These are phyloP conservation scores for Asclepias syriaca DNA, from an alignment of 257 asterid genomes.

Conservation along the genomic window DNA sequence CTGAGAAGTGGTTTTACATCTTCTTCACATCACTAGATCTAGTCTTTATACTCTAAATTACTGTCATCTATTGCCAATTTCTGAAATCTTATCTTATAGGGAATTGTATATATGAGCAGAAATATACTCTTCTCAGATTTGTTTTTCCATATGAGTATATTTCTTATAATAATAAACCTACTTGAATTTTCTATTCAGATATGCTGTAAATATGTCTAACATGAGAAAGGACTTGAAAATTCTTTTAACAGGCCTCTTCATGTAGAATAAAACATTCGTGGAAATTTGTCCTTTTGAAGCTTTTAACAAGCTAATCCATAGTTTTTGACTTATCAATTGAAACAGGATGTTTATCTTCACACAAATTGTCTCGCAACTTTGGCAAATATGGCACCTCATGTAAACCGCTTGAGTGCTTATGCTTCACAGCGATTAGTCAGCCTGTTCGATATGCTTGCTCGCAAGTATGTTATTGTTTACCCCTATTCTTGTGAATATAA, in stretches of 20 bases:
- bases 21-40: not conserved
- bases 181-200: not conserved
- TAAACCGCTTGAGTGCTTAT: conserved; percentile 77
- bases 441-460: conserved; percentile 96
- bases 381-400: conserved; percentile 96
- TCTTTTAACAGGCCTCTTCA: not conserved
- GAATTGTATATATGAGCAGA: not conserved
- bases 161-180: not conserved
- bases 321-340: conserved; percentile 23
- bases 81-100: not conserved
- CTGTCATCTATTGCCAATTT: not conserved
- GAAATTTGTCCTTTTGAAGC: not conserved
- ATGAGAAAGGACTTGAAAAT: not conserved
- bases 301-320: not conserved
- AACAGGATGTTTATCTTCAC: conserved; percentile 91
- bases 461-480: conserved; percentile 61
- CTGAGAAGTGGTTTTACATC: not conserved
- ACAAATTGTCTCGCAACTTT: conserved; percentile 87
- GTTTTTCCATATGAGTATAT: not conserved
- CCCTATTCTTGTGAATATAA: not conserved
- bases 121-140: too few species aligned
- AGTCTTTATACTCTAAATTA: not conserved
- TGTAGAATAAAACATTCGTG: not conserved
- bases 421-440: conserved; percentile 95
- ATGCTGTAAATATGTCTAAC: not conserved